Evolutionary conservation across 805 yeast genomes (phyloP), one percentile per base, ranked within the genome.

Genomic region (Saccharomycopsis malanga): DNA sequence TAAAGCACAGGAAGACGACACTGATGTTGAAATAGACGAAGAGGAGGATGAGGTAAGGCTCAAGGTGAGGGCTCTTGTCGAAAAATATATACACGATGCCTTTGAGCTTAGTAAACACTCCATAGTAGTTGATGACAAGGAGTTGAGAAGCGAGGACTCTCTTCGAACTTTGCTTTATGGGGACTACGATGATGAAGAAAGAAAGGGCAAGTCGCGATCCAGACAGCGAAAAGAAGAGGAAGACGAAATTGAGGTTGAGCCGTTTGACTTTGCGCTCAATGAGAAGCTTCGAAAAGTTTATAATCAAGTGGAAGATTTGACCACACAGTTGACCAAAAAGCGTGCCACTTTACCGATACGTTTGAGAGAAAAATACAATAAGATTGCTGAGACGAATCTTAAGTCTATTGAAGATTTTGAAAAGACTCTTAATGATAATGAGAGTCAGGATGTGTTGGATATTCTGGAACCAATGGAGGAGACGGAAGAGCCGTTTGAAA

Each of bases 261-360:
- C 89, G 0, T 83, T 82, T 61, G 91, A 86, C 57, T 63, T 73
- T 34, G 79, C 72, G 17, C 61, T 83, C 49, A 81, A 83, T 60
- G 79, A 75, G 48, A 60, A 69, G 46, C 71, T 85, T 24, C 67
- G 91, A 40, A 67, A 71, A 42, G 55, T 76, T 42, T 75, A 83
- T 52, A 70, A 71, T 42, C 69, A 72, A 34, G 80, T 84, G 49
- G 94, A 86, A 53, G 72, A 70, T 41, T 76, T 74, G 51, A 77
- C 87, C 0, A 71, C 77, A 1, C 71, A 68, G 47, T 73, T 81
- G 15, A 73, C 86, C 0, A 66, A 68, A 20, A 61, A 81, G 45
- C 65, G 93, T 42, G 68, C 76, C 42, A 69, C 69, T 17, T 66
- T 74, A 10, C 88, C 87, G 0, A 51, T 53, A 58, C 61, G 42